Evolutionary conservation across 441 rosid genomes (phyloP).

Genomic region (Caryocar brasiliense): DNA sequence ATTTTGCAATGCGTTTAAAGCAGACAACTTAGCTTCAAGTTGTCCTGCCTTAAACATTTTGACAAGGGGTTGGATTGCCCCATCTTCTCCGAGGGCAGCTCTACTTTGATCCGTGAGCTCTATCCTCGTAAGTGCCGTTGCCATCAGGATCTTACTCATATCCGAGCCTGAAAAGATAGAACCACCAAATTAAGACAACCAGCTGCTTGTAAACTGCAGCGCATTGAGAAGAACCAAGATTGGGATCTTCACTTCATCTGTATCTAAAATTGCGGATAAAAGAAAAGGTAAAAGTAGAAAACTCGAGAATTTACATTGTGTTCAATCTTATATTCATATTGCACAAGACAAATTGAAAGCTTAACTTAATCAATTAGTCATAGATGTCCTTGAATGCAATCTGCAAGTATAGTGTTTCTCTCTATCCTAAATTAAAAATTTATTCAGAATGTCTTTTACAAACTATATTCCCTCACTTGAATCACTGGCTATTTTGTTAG

Average conservation of each 20-base stretch:
- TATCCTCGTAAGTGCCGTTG: constrained; percentile 56
- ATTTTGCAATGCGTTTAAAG: constrained; percentile 55
- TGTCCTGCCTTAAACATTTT: constrained; percentile 54
- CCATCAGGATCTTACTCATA: constrained; percentile 74
- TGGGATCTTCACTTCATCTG: neutral
- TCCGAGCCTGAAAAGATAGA: constrained; percentile 45
- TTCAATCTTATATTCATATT: too few relatives aligned
- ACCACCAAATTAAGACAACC: constrained; percentile 1
- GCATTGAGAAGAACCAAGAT: neutral
- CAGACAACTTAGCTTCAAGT: constrained; percentile 57
- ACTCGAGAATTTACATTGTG: too few relatives aligned
- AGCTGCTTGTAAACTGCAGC: neutral
- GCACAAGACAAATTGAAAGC: too few relatives aligned
- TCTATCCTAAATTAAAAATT: too few relatives aligned
- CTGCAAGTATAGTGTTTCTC: too few relatives aligned
- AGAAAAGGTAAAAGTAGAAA: too few relatives aligned
- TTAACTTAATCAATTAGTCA: too few relatives aligned
- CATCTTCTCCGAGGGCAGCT: constrained; percentile 56
- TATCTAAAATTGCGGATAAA: too few relatives aligned
- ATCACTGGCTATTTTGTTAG: too few relatives aligned
- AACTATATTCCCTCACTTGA: too few relatives aligned
- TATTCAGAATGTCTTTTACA: too few relatives aligned
- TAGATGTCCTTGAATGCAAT: too few relatives aligned
- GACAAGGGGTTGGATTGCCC: constrained; percentile 50
- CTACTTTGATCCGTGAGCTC: constrained; percentile 58